These are phyloP conservation scores for Fusarium sp. DNA, from an alignment of 2,329 filamentous ascomycete genomes.

Conservation along the genomic window DNA sequence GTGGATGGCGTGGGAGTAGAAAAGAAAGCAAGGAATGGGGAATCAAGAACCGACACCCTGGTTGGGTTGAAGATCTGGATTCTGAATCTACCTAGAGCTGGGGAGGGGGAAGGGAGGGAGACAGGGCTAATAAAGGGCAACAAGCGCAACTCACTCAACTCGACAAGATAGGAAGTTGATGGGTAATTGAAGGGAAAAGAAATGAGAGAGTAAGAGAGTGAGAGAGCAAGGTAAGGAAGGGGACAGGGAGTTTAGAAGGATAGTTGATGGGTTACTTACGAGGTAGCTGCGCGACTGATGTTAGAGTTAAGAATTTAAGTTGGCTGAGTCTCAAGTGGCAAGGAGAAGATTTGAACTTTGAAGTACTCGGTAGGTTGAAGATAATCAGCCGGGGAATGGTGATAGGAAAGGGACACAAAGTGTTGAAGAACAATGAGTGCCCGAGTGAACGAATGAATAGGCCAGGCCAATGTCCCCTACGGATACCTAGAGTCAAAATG, in stretches of 20 bases:
- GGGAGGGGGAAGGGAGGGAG: slow-evolving; percentile 1
- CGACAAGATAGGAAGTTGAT: slow-evolving; percentile 33
- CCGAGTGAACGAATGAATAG: background rate
- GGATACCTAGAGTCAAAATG: slow-evolving; percentile 7
- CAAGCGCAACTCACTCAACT: slow-evolving; percentile 43
- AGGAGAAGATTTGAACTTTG: background rate
- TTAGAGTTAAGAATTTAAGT: background rate
- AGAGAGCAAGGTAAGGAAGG: background rate
- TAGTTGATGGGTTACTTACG: slow-evolving; percentile 2
- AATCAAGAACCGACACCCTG: slow-evolving; percentile 43
- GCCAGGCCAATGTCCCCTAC: background rate
- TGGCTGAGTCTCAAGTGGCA: slow-evolving; percentile 1
- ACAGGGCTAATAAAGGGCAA: slow-evolving; percentile 43
- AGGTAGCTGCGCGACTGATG: slow-evolving; percentile 1
- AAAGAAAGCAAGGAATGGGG: slow-evolving; percentile 48
- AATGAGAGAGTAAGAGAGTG: no score
- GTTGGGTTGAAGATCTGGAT: slow-evolving; percentile 48
- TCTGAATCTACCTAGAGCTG: slow-evolving; percentile 45
- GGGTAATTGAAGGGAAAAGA: background rate
- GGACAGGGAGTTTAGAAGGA: no score
- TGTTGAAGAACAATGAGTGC: background rate
- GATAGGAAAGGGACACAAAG: slow-evolving; percentile 31
- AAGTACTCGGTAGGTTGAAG: no score
- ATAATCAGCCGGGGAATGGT: background rate
- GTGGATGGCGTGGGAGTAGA: slow-evolving; percentile 29